Base-by-base conservation (phyloP, 1,284 basidiomycete genomes). In the Athelia sp. region DNA sequence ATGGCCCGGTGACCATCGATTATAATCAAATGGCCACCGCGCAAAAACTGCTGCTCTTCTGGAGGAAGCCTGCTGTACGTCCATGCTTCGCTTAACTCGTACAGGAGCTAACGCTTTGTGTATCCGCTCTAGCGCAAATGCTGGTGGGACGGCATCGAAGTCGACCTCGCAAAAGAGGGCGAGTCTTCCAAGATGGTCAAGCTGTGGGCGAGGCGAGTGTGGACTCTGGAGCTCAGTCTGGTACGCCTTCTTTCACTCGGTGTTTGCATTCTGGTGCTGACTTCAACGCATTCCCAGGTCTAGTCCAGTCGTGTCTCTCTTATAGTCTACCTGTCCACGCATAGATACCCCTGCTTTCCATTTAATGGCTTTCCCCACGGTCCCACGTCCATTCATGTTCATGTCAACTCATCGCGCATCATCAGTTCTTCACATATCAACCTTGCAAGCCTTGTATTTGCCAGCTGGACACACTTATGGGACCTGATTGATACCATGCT, bases 101-200 rank as follows among this genome's bases (percentile, higher is more conserved):
- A 10, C 45, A 18, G 32, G 18, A 35, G 38, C 19, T 40, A 40
- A 40, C 45, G 13, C 3, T 38, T 45, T 32, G 47, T 51, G 43
- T n/a, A n/a, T n/a, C n/a, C n/a, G n/a, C 47, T 53, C 9, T 55
- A 95, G 93, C 81, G 96, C 48, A 99, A 99, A 71, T 99, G 97
- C 71, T 99, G 96, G 96, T 99, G 96, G 96, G 97, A 99, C 62
- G 95, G 95, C 15, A 80, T 95, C 45, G 94, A 98, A 58, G 82
- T 98, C 32, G 88, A 95, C 48, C 67, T 98, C 19, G 79, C 84
- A 8, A 71, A 73, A 19, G 69, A 71, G 3, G 78, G 74, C 3
- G 75, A 83, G 58, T 63, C 78, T 10, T 66, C 74, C 6, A 75
- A 78, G 56, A 70, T 64, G 14, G 79, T 94, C 60, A 96, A 95